These are phyloP conservation scores for Vickermania ingenoplastis DNA, from an alignment of 208 protist species.

Conservation along the genomic window DNA sequence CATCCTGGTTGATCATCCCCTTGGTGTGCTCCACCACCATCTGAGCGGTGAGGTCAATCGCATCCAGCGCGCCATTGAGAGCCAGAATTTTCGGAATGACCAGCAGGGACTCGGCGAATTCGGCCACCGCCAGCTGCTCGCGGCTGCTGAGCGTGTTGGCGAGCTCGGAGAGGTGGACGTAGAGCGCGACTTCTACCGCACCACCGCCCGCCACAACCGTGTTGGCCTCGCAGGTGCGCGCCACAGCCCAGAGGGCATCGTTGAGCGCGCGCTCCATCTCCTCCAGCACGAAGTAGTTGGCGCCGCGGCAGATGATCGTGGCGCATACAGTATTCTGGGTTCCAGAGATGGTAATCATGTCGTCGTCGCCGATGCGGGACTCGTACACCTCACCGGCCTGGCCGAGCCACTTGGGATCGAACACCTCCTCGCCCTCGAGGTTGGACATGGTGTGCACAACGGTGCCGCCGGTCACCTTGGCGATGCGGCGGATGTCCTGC, in stretches of 20 bases:
- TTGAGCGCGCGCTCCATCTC: slow-evolving; percentile 98
- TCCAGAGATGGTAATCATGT: slow-evolving; percentile 93
- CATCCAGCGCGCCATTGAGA: slow-evolving; percentile 97
- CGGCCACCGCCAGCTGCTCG: slow-evolving; percentile 98
- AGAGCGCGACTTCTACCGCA: slow-evolving; percentile 97
- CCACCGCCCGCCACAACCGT: slow-evolving; percentile 97
- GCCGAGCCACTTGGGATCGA: slow-evolving; percentile 93
- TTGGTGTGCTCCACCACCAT: slow-evolving; percentile 93
- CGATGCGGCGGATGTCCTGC: slow-evolving; percentile 96
- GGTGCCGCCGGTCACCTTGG: slow-evolving; percentile 94
- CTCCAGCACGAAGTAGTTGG: slow-evolving; percentile 96
- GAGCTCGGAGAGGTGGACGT: slow-evolving; percentile 98
- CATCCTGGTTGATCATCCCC: slow-evolving; percentile 22
- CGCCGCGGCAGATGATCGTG: slow-evolving; percentile 98
- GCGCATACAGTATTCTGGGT: slow-evolving; percentile 68
- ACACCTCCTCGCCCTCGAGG: slow-evolving; percentile 96
- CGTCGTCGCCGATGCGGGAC: slow-evolving; percentile 96
- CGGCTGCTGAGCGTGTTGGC: slow-evolving; percentile 94
- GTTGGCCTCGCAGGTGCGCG: slow-evolving; percentile 96
- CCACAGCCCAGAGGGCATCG: slow-evolving; percentile 98
- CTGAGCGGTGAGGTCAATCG: slow-evolving; percentile 97
- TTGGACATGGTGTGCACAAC: slow-evolving; percentile 94
- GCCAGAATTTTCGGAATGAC: slow-evolving; percentile 99
- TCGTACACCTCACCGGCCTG: slow-evolving; percentile 92
- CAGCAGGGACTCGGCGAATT: slow-evolving; percentile 97